Evolutionary conservation across 441 rosid genomes (phyloP).

Genomic region (Hura crepitans): DNA sequence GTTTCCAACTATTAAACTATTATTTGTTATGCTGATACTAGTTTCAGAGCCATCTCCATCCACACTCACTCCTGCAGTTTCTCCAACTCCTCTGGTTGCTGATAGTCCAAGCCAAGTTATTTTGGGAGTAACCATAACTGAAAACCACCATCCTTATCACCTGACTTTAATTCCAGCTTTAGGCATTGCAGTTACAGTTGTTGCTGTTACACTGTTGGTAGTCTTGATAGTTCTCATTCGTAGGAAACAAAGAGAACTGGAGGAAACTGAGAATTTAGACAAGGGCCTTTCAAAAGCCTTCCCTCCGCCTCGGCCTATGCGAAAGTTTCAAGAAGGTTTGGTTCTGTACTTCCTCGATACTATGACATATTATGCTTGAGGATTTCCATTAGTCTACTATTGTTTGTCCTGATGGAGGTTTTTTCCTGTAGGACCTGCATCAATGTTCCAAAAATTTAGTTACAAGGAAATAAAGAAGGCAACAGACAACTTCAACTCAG

Average conservation of each 20-base stretch:
- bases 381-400: constrained; percentile 3
- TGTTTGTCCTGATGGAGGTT: constrained; percentile 11
- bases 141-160: constrained; percentile 56
- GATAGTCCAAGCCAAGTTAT: constrained; percentile 61
- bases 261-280: constrained; percentile 47
- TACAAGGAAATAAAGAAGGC: constrained; percentile 75
- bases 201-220: constrained; percentile 53
- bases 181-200: constrained; percentile 67
- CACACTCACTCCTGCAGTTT: constrained; percentile 38
- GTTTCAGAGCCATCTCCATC: constrained; percentile 50
- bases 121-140: constrained; percentile 34
- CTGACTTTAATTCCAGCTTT: constrained; percentile 58
- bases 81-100: constrained; percentile 56
- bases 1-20: constrained; percentile 12
- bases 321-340: constrained; percentile 72
- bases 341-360: constrained; percentile 7
- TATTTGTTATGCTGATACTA: constrained; percentile 20
- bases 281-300: constrained; percentile 47
- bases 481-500: constrained; percentile 53
- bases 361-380: constrained; percentile 4
- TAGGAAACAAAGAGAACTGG: constrained; percentile 61
- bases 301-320: constrained; percentile 46
- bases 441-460: constrained; percentile 66
- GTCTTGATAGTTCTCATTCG: constrained; percentile 66
- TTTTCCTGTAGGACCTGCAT: constrained; percentile 53